Base-by-base conservation (phyloP, 306 rosid genomes). In the Abrus pulchellus region DNA sequence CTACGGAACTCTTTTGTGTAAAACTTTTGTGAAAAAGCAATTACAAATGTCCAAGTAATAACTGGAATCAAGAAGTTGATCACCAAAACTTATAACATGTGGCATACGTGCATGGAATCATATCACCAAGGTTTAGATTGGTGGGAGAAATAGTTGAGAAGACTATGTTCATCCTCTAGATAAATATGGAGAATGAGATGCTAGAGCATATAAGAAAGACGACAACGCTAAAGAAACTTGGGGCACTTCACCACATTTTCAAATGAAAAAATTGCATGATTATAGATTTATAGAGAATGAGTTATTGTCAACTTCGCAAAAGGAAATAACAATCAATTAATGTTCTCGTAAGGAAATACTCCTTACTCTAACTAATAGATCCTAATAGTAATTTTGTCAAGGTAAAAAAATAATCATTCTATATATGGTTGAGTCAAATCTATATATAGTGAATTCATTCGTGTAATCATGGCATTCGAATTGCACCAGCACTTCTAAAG, bases 121-220 rank as follows among this genome's bases (percentile, higher is more conserved):
- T 65, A 65, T 53, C 40, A 7, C 30, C 74, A 50, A 34, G 81
- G 74, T 20, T 68, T 49, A 52, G 73, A 77, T 53, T 67, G 34
- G 43, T 27, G 27, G 73, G 74, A 67, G 45, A 45, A 43, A 7
- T 56, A 54, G 74, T 44, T 20, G 20, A 20, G n/a, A 28, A 48
- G 52, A 64, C 11, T 0, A 14, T 73, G 55, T 49, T 72, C 14
- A 53, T 20, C 38, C 6, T 60, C 45, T 27, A 45, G 9, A 79
- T 44, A 3, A 59, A 56, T n/a, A 34, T 79, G 4, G 41, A 68
- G 54, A 45, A 55, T 5, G 32, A 56, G 53, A 68, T 54, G 10
- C 5, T 5, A 30, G 61, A 55, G 9, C 4, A 44, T 47, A 77
- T 52, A n/a, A n/a, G 29, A 12, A 43, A 64, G 9, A 74, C 9